Conservation (phyloP, 2,329 filamentous ascomycete genomes). For the Ascochyta rabiei region DNA sequence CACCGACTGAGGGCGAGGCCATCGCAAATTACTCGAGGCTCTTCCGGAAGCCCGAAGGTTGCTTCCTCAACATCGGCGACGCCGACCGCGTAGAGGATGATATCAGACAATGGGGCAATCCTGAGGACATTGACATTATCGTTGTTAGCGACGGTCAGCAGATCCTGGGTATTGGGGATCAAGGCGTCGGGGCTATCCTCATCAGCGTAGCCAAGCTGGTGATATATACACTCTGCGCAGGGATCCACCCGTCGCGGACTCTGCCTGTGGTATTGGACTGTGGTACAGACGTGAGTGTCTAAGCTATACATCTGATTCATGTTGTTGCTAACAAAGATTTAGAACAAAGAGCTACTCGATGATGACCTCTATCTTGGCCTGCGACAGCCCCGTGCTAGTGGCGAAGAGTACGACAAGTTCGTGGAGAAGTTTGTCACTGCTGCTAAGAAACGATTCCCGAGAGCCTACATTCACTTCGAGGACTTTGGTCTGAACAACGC, state of each 20-base stretch:
- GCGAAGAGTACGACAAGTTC: constrained; percentile 76
- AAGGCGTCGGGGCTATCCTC: constrained; percentile 82
- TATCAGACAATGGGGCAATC: constrained; percentile 69
- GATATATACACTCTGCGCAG: constrained; percentile 84
- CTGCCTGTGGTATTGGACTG: constrained; percentile 85
- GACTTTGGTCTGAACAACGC: constrained; percentile 84
- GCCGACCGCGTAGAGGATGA: constrained; percentile 68
- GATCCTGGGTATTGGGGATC: constrained; percentile 88
- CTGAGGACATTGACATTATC: constrained; percentile 84
- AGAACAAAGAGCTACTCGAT: constrained; percentile 73
- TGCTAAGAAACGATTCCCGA: constrained; percentile 73
- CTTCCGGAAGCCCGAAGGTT: constrained; percentile 79
- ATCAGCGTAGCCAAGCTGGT: constrained; percentile 85
- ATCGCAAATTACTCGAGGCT: constrained; percentile 82
- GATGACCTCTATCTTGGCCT: constrained; percentile 83
- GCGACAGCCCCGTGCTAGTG: constrained; percentile 67
- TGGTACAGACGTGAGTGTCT: constrained; percentile 68
- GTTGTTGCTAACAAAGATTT: constrained; percentile 4
- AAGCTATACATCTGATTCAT: neutral
- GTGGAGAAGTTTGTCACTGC: constrained; percentile 75
- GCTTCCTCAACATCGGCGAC: constrained; percentile 77
- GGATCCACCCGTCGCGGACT: constrained; percentile 78
- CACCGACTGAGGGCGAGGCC: constrained; percentile 86
- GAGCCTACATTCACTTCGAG: constrained; percentile 86
- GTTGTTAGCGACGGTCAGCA: constrained; percentile 77